These are phyloP conservation scores for Sarcodon aspratus DNA, from an alignment of 768 basidiomycete species.

Conservation along the genomic window DNA sequence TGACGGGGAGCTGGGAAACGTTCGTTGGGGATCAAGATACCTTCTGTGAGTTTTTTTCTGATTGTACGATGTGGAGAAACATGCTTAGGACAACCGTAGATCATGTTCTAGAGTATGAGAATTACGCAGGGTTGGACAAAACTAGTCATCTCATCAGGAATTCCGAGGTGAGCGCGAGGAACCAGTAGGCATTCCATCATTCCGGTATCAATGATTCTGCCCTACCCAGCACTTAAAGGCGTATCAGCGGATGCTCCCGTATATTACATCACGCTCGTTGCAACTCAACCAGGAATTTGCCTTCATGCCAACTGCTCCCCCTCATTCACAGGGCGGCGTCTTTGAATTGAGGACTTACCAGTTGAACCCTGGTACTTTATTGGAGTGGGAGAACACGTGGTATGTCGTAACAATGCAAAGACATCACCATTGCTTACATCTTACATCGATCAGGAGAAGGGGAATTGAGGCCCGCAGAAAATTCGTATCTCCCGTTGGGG, in stretches of 20 bases:
- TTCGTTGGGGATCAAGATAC: slow-evolving; percentile 84
- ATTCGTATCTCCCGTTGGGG: slow-evolving; percentile 77
- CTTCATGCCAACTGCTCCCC: slow-evolving; percentile 87
- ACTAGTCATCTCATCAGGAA: slow-evolving; percentile 37
- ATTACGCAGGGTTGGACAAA: slow-evolving; percentile 82
- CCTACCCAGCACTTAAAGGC: slow-evolving; percentile 46
- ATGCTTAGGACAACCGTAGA: slow-evolving; percentile 16
- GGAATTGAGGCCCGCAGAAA: slow-evolving; percentile 91
- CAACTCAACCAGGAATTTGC: slow-evolving; percentile 93
- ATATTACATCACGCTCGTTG: slow-evolving; percentile 55
- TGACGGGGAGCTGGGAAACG: slow-evolving; percentile 92
- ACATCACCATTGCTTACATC: neutral
- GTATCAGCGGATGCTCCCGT: slow-evolving; percentile 69
- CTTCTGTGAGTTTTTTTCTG: slow-evolving; percentile 37
- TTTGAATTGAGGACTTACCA: slow-evolving; percentile 91
- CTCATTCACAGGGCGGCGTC: slow-evolving; percentile 77
- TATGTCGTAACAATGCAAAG: slow-evolving; percentile 18
- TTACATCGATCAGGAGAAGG: slow-evolving; percentile 47
- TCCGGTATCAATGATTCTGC: neutral
- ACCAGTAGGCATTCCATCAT: neutral
- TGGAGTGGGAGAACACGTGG: slow-evolving; percentile 97
- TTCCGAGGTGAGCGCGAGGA: slow-evolving; percentile 33
- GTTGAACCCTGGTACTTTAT: slow-evolving; percentile 75
- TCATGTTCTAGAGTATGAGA: slow-evolving; percentile 89
- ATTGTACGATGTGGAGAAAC: neutral